A percentile compares a stretch with the other conserved stretches of the same genome.
phyloP scores from a whole-genome alignment of 768 basidiomycete species.

The Amanita phalloides region DNA sequence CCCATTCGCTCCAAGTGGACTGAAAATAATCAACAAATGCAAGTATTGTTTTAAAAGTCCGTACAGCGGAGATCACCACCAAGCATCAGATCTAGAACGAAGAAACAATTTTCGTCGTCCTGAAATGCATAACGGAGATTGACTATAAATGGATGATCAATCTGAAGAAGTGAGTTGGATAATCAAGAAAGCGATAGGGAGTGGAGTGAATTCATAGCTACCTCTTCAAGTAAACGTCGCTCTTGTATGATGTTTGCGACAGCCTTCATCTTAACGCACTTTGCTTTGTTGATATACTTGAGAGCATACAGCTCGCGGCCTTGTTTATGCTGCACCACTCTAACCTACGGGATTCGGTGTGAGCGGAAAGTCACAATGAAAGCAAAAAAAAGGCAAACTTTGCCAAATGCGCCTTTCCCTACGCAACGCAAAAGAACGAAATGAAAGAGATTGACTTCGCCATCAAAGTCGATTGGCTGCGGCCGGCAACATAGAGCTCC shows the following conservation, averaged over 20 bases:
- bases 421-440: constrained; percentile 91
- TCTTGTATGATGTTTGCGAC: constrained; percentile 98
- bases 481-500: constrained; percentile 7
- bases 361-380: neutral
- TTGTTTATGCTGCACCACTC: constrained; percentile 98
- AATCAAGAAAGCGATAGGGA: constrained; percentile 9
- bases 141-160: constrained; percentile 93
- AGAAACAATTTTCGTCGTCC: constrained; percentile 98
- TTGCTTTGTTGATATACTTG: constrained; percentile 98
- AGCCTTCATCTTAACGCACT: constrained; percentile 98
- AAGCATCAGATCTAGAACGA: constrained; percentile 94
- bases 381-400: constrained; percentile 43
- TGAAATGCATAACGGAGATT: constrained; percentile 96
- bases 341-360: constrained; percentile 48
- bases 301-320: constrained; percentile 94
- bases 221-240: constrained; percentile 90
- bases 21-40: constrained; percentile 16
- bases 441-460: constrained; percentile 93
- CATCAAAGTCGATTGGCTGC: constrained; percentile 92
- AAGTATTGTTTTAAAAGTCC: constrained; percentile 17
- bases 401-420: constrained; percentile 98
- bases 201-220: constrained; percentile 16
- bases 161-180: constrained; percentile 30
- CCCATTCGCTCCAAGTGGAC: constrained; percentile 85
- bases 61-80: constrained; percentile 90